Percentiles rank a stretch among this genome's conserved stretches.
Evolutionary conservation across 176 grass and related monocot genomes (phyloP).

Genomic region (Oryza nivara): DNA sequence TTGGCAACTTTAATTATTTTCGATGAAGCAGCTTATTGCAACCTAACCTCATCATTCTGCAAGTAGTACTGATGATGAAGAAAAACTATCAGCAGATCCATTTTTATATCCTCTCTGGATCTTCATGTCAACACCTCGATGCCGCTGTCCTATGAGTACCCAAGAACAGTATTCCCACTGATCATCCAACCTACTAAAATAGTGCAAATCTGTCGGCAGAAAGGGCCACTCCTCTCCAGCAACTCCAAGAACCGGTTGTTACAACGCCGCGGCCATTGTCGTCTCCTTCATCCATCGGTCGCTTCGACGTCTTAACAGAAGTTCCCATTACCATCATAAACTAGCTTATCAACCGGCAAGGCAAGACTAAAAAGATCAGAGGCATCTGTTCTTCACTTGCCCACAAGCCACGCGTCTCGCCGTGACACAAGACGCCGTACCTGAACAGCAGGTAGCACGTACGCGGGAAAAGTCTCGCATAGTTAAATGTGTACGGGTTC

Average conservation of each 20-base stretch:
- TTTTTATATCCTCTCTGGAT: background rate
- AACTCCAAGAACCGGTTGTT: constrained; percentile 28
- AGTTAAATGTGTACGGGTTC: constrained; percentile 22
- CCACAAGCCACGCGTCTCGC: constrained; percentile 29
- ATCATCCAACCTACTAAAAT: constrained; percentile 1
- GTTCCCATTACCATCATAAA: constrained; percentile 3
- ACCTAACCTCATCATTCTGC: background rate
- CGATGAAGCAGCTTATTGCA: background rate
- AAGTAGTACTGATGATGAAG: background rate
- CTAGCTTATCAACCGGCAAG: background rate
- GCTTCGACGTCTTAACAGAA: constrained; percentile 41
- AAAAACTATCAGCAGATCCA: background rate
- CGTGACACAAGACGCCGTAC: constrained; percentile 22
- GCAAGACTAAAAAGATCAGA: background rate
- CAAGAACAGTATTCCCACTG: constrained; percentile 1
- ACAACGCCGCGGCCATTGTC: background rate
- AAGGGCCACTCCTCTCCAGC: background rate
- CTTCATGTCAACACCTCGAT: constrained; percentile 11
- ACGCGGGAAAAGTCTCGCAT: constrained; percentile 2
- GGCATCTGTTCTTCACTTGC: background rate
- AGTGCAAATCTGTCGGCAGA: constrained; percentile 10
- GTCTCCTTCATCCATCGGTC: background rate
- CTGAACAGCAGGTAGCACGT: constrained; percentile 47
- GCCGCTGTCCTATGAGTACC: constrained; percentile 10
- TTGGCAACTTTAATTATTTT: background rate